phyloP scores from a whole-genome alignment of 116 monocot genomes.

The Dioscorea cayenensis region DNA sequence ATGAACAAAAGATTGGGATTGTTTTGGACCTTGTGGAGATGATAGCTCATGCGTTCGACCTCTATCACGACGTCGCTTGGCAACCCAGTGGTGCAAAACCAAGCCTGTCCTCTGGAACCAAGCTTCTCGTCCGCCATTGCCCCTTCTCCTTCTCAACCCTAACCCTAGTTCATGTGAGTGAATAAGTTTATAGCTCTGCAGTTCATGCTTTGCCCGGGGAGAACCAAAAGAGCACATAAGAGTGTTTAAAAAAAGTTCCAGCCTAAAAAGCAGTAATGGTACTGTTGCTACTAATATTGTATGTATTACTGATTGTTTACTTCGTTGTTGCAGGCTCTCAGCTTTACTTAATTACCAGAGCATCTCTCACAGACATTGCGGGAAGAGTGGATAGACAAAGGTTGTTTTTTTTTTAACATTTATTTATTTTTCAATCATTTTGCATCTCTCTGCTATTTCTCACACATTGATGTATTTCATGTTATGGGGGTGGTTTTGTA shows the following conservation, averaged over 20 bases:
- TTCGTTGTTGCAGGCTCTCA: neutral
- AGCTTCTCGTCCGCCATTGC: slow-evolving; percentile 43
- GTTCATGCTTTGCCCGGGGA: neutral
- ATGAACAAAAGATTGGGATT: neutral
- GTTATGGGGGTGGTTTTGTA: neutral
- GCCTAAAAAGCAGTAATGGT: slow-evolving; percentile 3
- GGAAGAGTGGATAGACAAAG: neutral
- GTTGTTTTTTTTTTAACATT: neutral
- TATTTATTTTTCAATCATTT: neutral
- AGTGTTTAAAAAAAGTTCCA: slow-evolving; percentile 1
- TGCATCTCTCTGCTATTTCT: neutral
- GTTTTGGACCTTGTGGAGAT: slow-evolving; percentile 78
- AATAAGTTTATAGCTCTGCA: neutral
- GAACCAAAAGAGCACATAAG: slow-evolving; percentile 5
- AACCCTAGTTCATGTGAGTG: neutral
- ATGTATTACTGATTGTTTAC: neutral
- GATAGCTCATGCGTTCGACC: slow-evolving; percentile 70
- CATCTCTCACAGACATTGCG: neutral
- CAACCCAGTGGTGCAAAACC: slow-evolving; percentile 93
- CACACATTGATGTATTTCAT: neutral
- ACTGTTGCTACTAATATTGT: neutral
- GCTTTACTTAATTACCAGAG: neutral
- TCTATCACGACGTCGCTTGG: slow-evolving; percentile 91
- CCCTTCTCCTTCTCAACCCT: neutral
- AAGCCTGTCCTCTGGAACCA: slow-evolving; percentile 64